Conservation (phyloP, 148 eudicot species). For the Spergularia marina region DNA sequence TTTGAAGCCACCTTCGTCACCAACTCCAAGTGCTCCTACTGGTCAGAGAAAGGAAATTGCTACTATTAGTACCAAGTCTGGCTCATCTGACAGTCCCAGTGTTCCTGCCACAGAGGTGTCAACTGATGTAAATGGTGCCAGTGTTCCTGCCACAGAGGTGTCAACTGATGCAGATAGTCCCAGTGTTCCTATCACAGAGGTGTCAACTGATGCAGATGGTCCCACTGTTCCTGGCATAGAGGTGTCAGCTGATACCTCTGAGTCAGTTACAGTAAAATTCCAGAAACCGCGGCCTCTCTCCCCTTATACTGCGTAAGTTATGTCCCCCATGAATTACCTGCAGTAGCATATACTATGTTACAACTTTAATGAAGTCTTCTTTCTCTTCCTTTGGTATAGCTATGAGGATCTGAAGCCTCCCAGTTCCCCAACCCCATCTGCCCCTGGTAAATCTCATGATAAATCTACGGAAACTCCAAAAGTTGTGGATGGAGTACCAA, state of each 20-base stretch:
- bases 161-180: background rate
- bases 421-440: conserved; percentile 54
- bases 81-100: conserved; percentile 8
- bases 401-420: conserved; percentile 76
- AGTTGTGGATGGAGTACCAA: conserved; percentile 36
- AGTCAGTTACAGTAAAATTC: background rate
- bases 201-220: too few relatives aligned
- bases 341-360: background rate
- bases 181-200: too few relatives aligned
- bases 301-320: conserved; percentile 40
- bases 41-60: conserved; percentile 20
- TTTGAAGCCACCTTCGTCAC: conserved; percentile 69
- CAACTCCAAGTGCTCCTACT: conserved; percentile 39
- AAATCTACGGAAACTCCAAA: conserved; percentile 20
- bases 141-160: conserved; percentile 9
- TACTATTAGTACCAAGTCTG: conserved; percentile 3
- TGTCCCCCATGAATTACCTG: background rate
- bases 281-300: conserved; percentile 37
- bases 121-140: background rate
- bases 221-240: conserved; percentile 13
- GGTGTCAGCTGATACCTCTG: conserved; percentile 5
- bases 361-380: background rate
- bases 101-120: background rate
- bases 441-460: conserved; percentile 36
- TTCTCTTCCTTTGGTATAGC: conserved; percentile 26